A percentile compares a stretch with the other conserved stretches of the same genome.
phyloP scores from a whole-genome alignment of 352 stramenopile species.

The Pythium scleroteichum region DNA sequence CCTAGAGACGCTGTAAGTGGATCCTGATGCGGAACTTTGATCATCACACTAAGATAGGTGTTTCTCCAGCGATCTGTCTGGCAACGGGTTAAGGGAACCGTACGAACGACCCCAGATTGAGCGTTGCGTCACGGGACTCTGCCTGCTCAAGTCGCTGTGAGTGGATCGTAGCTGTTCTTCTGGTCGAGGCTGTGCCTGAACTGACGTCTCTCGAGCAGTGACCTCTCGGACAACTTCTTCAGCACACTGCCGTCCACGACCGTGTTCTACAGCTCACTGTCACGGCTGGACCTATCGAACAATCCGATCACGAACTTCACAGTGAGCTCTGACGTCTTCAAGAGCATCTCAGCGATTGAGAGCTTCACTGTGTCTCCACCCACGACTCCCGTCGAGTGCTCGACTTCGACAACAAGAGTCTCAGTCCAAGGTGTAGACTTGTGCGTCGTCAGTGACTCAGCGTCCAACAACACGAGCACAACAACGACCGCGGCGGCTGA shows the following conservation, averaged over 20 bases:
- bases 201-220: neutral
- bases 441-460: neutral
- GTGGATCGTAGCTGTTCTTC: neutral
- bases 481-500: neutral
- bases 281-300: slow-evolving; percentile 4
- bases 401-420: neutral
- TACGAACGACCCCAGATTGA: slow-evolving; percentile 17
- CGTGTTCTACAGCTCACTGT: slow-evolving; percentile 1
- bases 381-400: neutral
- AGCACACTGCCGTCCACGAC: neutral
- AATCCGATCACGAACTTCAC: slow-evolving; percentile 24
- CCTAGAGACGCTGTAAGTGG: slow-evolving; percentile 9
- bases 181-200: neutral
- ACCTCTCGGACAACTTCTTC: slow-evolving; percentile 13
- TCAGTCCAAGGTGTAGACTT: slow-evolving; percentile 1
- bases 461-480: neutral
- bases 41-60: neutral
- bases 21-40: neutral
- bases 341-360: slow-evolving; percentile 9
- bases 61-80: slow-evolving; percentile 7
- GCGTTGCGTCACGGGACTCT: slow-evolving; percentile 6
- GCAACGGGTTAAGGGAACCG: slow-evolving; percentile 8
- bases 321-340: slow-evolving; percentile 17
- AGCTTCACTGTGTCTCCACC: slow-evolving; percentile 4
- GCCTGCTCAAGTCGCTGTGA: slow-evolving; percentile 16